Conservation (phyloP, 176 grass and related monocot species). For the Musa itinerans region DNA sequence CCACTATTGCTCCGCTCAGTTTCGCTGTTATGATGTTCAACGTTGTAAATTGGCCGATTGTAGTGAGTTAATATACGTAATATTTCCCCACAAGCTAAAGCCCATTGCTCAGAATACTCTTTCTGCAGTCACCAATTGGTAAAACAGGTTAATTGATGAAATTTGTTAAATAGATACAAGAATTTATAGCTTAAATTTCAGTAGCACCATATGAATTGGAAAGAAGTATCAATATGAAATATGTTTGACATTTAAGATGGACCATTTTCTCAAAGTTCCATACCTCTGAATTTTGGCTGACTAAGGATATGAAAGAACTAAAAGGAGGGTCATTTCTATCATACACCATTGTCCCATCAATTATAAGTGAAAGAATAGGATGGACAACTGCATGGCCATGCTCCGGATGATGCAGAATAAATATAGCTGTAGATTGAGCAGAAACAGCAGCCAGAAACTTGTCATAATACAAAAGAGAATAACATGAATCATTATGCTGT, state of each 20-base stretch:
- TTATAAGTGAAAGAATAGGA: slow-evolving; percentile 95
- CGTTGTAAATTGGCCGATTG: slow-evolving; percentile 89
- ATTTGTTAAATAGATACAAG: slow-evolving; percentile 1
- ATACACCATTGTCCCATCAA: slow-evolving; percentile 85
- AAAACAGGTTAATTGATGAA: slow-evolving; percentile 4
- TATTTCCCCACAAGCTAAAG: slow-evolving; percentile 96
- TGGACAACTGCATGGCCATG: slow-evolving; percentile 92
- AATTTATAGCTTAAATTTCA: background rate
- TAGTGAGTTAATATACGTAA: slow-evolving; percentile 96
- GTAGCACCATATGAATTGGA: background rate
- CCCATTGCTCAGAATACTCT: slow-evolving; percentile 98
- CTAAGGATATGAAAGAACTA: slow-evolving; percentile 90
- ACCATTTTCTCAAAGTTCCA: slow-evolving; percentile 5
- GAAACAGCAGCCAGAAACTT: slow-evolving; percentile 5
- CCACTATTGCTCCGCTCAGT: slow-evolving; percentile 48
- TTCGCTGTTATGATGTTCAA: slow-evolving; percentile 49
- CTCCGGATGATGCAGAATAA: slow-evolving; percentile 95
- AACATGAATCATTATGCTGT: background rate
- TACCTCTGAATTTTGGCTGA: slow-evolving; percentile 89
- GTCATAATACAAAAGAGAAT: too few species aligned
- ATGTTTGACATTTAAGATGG: background rate
- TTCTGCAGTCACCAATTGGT: slow-evolving; percentile 44
- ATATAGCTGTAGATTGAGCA: slow-evolving; percentile 60
- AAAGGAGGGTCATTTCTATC: slow-evolving; percentile 70
- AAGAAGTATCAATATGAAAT: background rate